Evolutionary conservation across 441 rosid species (phyloP), one percentile per base, ranked within the genome.

Genomic region (Adansonia rubrostipa): DNA sequence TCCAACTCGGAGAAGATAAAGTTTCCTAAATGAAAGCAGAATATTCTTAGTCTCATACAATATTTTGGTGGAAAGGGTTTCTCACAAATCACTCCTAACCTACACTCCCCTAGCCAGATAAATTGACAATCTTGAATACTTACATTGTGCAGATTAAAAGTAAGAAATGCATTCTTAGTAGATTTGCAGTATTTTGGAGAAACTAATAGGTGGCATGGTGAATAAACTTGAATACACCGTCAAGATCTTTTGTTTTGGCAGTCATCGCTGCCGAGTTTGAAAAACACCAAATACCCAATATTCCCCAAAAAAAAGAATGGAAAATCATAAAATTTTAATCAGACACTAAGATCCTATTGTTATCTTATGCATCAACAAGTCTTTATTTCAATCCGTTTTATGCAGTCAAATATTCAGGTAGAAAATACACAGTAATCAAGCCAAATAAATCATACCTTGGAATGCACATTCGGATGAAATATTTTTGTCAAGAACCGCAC

Each of bases 391-490:
- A 19, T 57, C 51, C 60, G 17, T 67, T 51, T 62, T 45, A 42
- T 62, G 13, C 19, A 14, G 45, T 22, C 51, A 53, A 42, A 64
- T 24, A 28, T 51, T 42, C 50, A 63, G 66, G 56, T 3, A 71
- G 10, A 44, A 2, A 20, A 54, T 11, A 10, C 14, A n/a, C 74
- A 20, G 17, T 47, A 54, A 42, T 19, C 40, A 58, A 0, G 44
- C 13, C 3, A 71, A 36, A 57, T 36, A 75, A 61, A 15, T 3
- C 74, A 7, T 80, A 94, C 98, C 98, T 96, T 93, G 84, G 94
- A 96, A 84, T 96, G 99, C 84, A 96, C 99, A 81, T 96, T 94
- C 3, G 99, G 99, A 78, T 97, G 99, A 81, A 97, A 97, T 84
- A 94, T 97, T 80, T 94, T 97, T 15, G 99, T 92, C 86, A 94